These are phyloP conservation scores for Auricularia sp. DNA, from an alignment of 768 basidiomycete species.

Conservation along the genomic window DNA sequence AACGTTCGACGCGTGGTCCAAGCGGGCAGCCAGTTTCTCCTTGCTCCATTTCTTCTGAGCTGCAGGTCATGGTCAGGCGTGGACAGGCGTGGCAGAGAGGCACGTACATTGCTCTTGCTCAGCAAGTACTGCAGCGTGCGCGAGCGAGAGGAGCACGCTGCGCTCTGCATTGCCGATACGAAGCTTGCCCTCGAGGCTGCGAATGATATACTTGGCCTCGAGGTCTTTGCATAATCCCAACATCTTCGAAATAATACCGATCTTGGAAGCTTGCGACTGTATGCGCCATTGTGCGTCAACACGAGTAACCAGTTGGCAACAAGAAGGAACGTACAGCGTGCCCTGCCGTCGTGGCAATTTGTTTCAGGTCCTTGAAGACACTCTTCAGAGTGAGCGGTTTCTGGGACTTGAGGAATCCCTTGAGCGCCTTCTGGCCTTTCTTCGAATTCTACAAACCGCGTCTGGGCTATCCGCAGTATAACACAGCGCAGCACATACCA, in stretches of 20 bases:
- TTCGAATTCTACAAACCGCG: slow-evolving; percentile 63
- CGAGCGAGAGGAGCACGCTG: slow-evolving; percentile 88
- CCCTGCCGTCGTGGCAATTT: slow-evolving; percentile 80
- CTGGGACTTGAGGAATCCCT: slow-evolving; percentile 54
- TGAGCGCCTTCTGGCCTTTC: slow-evolving; percentile 78
- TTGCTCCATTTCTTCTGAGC: slow-evolving; percentile 63
- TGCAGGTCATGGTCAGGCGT: slow-evolving; percentile 19
- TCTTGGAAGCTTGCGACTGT: slow-evolving; percentile 91
- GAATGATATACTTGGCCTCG: slow-evolving; percentile 95
- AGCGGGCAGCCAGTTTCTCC: slow-evolving; percentile 57
- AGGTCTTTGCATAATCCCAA: slow-evolving; percentile 82
- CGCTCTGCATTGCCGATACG: slow-evolving; percentile 95
- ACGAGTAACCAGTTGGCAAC: neutral
- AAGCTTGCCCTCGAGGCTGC: slow-evolving; percentile 92
- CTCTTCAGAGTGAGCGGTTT: slow-evolving; percentile 80
- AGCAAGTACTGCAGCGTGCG: slow-evolving; percentile 79
- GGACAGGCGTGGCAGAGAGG: neutral
- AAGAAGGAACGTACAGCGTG: slow-evolving; percentile 48
- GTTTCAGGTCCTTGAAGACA: slow-evolving; percentile 82
- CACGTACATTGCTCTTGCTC: slow-evolving; percentile 53
- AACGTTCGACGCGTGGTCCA: slow-evolving; percentile 67
- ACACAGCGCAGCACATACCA: slow-evolving; percentile 38
- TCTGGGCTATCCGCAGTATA: neutral
- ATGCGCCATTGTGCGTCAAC: neutral
- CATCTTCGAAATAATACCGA: slow-evolving; percentile 87